Evolutionary conservation across 108 stramenopile species (phyloP).

Genomic region (Cylindrotheca closterium): DNA sequence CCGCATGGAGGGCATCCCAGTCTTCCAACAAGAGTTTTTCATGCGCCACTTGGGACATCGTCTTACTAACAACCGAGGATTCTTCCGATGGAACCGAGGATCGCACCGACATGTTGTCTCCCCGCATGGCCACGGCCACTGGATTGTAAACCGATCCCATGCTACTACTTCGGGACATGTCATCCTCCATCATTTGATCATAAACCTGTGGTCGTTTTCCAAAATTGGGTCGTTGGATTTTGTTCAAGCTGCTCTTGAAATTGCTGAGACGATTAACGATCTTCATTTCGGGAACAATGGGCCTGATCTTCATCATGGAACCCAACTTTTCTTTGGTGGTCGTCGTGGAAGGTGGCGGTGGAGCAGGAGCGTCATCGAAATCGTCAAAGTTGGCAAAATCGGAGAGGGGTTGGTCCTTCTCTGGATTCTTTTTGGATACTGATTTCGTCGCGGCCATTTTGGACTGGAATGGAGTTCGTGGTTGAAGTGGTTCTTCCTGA

Average conservation of each 20-base stretch:
- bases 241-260: not conserved
- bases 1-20: not conserved
- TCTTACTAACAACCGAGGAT: not conserved
- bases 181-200: slow-evolving; percentile 19
- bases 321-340: not conserved
- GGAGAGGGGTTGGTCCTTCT: not conserved
- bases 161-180: slow-evolving; percentile 10
- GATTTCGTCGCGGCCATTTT: no score
- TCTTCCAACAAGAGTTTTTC: slow-evolving; percentile 3
- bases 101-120: not conserved
- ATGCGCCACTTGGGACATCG: slow-evolving; percentile 6
- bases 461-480: not conserved
- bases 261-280: slow-evolving; percentile 2
- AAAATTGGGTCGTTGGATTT: not conserved
- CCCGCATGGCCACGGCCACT: slow-evolving; percentile 5
- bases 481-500: not conserved
- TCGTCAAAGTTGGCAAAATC: not conserved
- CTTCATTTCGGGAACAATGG: not conserved
- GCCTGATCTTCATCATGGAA: not conserved
- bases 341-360: not conserved
- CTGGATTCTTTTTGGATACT: no score
- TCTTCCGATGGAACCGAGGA: not conserved
- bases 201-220: slow-evolving; percentile 13
- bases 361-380: not conserved
- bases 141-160: not conserved